A percentile compares a stretch with the other conserved stretches of the same genome.
These are phyloP conservation scores for Spergularia marina DNA, from an alignment of 148 eudicot genomes.

Conservation along the genomic window DNA sequence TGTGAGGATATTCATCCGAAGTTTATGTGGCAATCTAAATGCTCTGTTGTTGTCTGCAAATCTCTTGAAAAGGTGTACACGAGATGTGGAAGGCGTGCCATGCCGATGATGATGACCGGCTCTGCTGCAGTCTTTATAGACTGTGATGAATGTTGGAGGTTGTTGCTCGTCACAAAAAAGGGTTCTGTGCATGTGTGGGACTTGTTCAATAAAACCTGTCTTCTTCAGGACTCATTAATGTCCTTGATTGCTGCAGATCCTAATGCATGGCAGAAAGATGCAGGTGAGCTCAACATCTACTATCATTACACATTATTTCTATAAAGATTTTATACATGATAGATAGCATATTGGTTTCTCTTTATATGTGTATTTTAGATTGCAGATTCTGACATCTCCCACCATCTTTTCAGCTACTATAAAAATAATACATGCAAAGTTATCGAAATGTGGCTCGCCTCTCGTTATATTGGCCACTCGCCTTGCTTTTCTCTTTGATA, in stretches of 20 bases:
- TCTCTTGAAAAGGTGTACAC: constrained; percentile 66
- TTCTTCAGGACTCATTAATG: constrained; percentile 80
- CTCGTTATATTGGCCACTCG: constrained; percentile 87
- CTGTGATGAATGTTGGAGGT: constrained; percentile 91
- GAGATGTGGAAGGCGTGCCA: constrained; percentile 89
- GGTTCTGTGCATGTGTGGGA: constrained; percentile 87
- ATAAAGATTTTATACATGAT: neutral
- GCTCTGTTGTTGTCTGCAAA: constrained; percentile 6
- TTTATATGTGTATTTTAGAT: neutral
- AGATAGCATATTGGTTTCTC: neutral
- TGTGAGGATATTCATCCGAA: neutral
- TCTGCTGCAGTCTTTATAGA: constrained; percentile 85
- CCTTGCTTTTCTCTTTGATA: constrained; percentile 87
- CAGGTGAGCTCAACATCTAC: constrained; percentile 39
- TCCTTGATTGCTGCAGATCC: constrained; percentile 62
- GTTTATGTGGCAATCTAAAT: neutral
- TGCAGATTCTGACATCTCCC: constrained; percentile 9
- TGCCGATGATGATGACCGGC: constrained; percentile 94
- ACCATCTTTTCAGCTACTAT: constrained; percentile 48
- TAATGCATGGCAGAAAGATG: constrained; percentile 52
- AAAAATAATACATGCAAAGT: constrained; percentile 71
- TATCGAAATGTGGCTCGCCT: constrained; percentile 77
- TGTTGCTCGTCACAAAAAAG: constrained; percentile 88
- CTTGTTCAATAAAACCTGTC: constrained; percentile 70
- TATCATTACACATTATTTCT: neutral